Base-by-base conservation (phyloP, 495 filamentous ascomycete species). In the Talaromyces proteolyticus region DNA sequence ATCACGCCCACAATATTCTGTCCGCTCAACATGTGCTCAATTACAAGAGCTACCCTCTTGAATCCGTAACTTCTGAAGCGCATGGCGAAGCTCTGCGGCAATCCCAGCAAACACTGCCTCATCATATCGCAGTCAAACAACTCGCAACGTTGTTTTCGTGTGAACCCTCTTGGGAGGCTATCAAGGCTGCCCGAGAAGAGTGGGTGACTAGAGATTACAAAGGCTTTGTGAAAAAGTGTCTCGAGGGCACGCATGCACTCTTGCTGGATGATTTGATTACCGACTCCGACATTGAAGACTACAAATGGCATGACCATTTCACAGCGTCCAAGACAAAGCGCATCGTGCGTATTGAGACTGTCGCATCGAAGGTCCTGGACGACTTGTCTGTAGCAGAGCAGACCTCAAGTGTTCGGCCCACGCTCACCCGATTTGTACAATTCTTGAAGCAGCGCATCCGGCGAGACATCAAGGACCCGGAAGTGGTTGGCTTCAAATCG, bases 1-100 rank as follows among this genome's bases (percentile, higher is more conserved):
- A 92, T 60, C 91, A 96, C 68, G 88, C 86, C 34, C 90, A 96
- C 60, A 90, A 89, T 55, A 69, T 91, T 0, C 71, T 95, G 20
- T 64, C 76, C 10, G 48, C 44, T 3, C 53, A 62, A 0, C 55
- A 61, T 2, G 65, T 66, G 11, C 37, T 53, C 20, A 57, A 73
- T 25, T 65, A 68, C 36, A 51, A 64, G 21, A 62, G 51, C 41
- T 67, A 76, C 39, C 70, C 76, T 19, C 62, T 74, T 7, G 65
- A 76, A 36, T 76, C 85, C 36, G 84, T 93, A 60, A 82, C 82
- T 7, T 85, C 81, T 26, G 90, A 94, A 68, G 90, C 89, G 2
- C 67, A 76, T 51, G 89, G 86, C 5, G 58, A 73, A 41, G 87
- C 89, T 14, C 67, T 93, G 50, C 55, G 69, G 24, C 76, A 82